Evolutionary conservation across 2,329 filamentous ascomycete species (phyloP), one percentile per base, ranked within the genome.

Genomic region (Ciborinia camelliae): DNA sequence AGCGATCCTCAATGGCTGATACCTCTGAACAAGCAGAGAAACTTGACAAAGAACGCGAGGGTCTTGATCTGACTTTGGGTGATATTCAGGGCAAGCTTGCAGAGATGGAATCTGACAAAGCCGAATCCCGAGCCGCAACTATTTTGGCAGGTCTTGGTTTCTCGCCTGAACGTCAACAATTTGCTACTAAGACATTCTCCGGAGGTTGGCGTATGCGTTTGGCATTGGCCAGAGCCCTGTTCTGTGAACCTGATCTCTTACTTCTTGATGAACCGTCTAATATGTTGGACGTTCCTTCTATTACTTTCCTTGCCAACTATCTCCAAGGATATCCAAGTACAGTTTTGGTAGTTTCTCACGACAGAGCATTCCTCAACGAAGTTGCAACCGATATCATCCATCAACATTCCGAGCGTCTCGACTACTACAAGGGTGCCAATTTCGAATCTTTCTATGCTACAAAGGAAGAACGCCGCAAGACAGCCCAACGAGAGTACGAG

Each of bases 251-350:
- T 51, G 95, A 99, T 79, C 82, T 99, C 61, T 81, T 99, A 66
- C 84, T 99, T 76, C 92, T 99, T 72, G 95, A 99, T 81, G 95
- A 99, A 87, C 95, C 95, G 80, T 98, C 94, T 64, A 98, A 98
- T 87, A 98, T 98, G 94, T 92, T 99, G 91, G 95, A 98, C 79
- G 95, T 99, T 65, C 95, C 95, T n/a, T 98, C 95, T 30, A 98
- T 99, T 75, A 96, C 95, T 64, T 99, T 98, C 86, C 85, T 99
- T 76, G 90, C 94, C 55, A 94, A 93, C 74, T 99, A 99, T 76
- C 89, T 99, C 10, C 93, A 97, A 77, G 83, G 82, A 57, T 99
- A 99, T 75, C 94, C 94, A 47, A 97, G 92, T 78, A 98, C 95
- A 2, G 88, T 99, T 35, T 83, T 99, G 18, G 94, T 99, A 62